Percentiles rank a stretch among this genome's conserved stretches.
These are phyloP conservation scores for Saprolegnia diclina DNA, from an alignment of 352 stramenopile genomes.

Conservation along the genomic window DNA sequence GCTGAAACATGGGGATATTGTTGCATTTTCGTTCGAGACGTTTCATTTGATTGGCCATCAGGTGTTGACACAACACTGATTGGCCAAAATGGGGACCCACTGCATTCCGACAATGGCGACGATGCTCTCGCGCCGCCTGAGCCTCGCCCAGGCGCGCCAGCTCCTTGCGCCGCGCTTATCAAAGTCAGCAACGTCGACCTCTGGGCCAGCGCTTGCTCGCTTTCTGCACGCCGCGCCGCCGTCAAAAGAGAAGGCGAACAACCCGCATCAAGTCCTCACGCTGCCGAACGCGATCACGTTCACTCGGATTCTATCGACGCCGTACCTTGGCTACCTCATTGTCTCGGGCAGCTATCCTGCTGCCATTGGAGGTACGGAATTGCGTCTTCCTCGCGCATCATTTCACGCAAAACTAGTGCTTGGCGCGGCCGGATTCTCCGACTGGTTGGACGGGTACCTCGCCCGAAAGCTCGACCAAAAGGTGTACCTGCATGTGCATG, in stretches of 20 bases:
- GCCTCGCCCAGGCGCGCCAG: too few relatives aligned
- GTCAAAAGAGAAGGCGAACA: background rate
- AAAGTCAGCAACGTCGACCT: too few relatives aligned
- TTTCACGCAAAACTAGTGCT: constrained; percentile 39
- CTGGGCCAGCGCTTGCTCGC: too few relatives aligned
- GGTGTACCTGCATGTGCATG: constrained; percentile 28
- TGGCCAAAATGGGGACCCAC: too few relatives aligned
- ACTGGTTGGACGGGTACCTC: constrained; percentile 81
- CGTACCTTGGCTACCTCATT: constrained; percentile 72
- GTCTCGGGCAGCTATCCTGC: constrained; percentile 55
- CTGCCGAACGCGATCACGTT: constrained; percentile 78
- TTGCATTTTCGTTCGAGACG: too few relatives aligned
- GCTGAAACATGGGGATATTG: too few relatives aligned
- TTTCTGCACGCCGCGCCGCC: too few relatives aligned
- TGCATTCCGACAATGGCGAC: too few relatives aligned
- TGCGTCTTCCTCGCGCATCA: background rate
- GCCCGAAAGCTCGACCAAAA: constrained; percentile 67
- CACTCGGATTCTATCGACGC: constrained; percentile 63
- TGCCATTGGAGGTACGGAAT: constrained; percentile 53
- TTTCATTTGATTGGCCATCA: too few relatives aligned
- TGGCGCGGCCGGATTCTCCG: constrained; percentile 59
- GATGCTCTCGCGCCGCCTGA: too few relatives aligned
- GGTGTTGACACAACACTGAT: too few relatives aligned
- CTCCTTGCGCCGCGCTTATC: too few relatives aligned
- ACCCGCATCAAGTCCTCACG: constrained; percentile 66